phyloP scores from a whole-genome alignment of 164 flowering plant genomes.

The Taxillus chinensis region DNA sequence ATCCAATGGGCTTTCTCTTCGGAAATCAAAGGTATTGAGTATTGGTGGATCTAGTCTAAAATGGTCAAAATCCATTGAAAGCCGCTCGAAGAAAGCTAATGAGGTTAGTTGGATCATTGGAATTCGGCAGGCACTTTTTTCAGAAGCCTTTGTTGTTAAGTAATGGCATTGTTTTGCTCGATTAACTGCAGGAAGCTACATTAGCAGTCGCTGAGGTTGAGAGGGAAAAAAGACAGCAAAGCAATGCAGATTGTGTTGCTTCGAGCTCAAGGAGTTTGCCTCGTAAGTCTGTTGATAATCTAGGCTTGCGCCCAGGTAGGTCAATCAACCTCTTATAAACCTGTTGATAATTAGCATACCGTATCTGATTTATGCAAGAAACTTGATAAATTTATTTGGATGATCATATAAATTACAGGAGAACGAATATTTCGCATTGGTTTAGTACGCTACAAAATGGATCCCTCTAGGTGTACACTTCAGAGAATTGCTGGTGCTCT shows the following conservation, averaged over 20 bases:
- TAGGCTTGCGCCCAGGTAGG: constrained; percentile 33
- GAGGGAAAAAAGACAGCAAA: constrained; percentile 55
- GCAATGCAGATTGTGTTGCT: constrained; percentile 16
- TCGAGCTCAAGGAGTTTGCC: constrained; percentile 26
- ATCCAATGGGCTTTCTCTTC: constrained; percentile 62
- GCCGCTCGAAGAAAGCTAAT: constrained; percentile 59
- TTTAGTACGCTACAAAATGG: constrained; percentile 75
- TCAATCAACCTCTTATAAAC: constrained; percentile 8
- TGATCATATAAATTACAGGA: constrained; percentile 32
- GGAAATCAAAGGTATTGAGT: constrained; percentile 75
- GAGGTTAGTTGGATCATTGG: constrained; percentile 46
- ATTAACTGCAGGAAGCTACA: constrained; percentile 57
- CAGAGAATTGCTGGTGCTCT: constrained; percentile 70
- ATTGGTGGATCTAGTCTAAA: constrained; percentile 74
- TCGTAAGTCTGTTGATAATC: constrained; percentile 39
- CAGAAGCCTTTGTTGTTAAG: not conserved
- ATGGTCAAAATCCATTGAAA: constrained; percentile 94
- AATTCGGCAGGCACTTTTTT: not conserved
- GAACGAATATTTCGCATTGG: constrained; percentile 80
- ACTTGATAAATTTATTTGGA: not conserved
- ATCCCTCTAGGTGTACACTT: constrained; percentile 67
- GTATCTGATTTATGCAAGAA: too few species aligned
- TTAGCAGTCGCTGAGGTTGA: constrained; percentile 70
- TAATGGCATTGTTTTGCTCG: not conserved
- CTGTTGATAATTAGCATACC: too few species aligned